Evolutionary conservation across 2,329 filamentous ascomycete genomes (phyloP).

Genomic region (Cladosporium sphaerospermum): DNA sequence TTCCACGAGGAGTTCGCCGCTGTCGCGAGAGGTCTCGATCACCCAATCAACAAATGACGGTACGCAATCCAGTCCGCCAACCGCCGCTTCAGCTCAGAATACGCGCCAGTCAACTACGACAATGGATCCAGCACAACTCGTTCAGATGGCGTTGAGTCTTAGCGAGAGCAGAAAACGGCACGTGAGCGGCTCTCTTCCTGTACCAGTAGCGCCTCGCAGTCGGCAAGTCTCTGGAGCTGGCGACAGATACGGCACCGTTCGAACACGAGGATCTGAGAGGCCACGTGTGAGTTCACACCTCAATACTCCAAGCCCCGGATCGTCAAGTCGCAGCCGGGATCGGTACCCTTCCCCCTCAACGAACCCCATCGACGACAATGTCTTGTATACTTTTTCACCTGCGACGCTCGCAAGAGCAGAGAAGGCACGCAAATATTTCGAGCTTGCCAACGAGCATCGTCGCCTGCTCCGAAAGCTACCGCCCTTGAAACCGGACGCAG

Average conservation of each 20-base stretch:
- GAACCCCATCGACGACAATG: conserved; percentile 27
- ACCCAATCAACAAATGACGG: neutral
- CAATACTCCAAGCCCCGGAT: conserved; percentile 2
- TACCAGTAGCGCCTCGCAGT: conserved; percentile 30
- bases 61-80: neutral
- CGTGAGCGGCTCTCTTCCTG: conserved; percentile 51
- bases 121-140: conserved; percentile 79
- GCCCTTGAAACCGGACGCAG: conserved; percentile 54
- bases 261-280: conserved; percentile 22
- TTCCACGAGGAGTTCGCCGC: conserved; percentile 24
- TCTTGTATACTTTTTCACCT: conserved; percentile 64
- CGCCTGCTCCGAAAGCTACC: conserved; percentile 73
- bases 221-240: conserved; percentile 5
- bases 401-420: conserved; percentile 77
- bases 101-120: conserved; percentile 39
- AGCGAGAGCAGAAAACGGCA: conserved; percentile 70
- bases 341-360: neutral
- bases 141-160: conserved; percentile 83
- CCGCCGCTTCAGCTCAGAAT: neutral
- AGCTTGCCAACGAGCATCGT: conserved; percentile 78
- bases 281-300: neutral
- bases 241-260: conserved; percentile 19
- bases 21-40: conserved; percentile 21
- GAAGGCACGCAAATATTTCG: conserved; percentile 77
- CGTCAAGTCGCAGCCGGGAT: conserved; percentile 1